Conservation (phyloP, 345 rosid genomes). For the Combretum micranthum region DNA sequence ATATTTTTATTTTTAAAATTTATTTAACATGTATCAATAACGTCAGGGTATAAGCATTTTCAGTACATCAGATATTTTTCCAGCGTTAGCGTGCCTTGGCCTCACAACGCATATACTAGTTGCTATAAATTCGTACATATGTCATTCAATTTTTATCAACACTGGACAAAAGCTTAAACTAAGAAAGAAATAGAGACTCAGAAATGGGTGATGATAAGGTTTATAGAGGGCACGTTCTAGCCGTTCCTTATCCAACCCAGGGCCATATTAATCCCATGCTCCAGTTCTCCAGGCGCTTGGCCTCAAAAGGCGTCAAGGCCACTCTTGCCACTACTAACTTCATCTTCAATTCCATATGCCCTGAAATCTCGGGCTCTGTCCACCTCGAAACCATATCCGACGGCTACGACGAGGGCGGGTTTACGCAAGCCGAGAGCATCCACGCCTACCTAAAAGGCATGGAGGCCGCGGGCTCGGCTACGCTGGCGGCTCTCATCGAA, state of each 20-base stretch:
- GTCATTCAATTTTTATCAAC: too few relatives aligned
- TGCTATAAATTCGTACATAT: too few relatives aligned
- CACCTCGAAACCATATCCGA: slow-evolving; percentile 33
- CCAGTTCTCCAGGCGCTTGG: slow-evolving; percentile 41
- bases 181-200: not conserved
- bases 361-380: slow-evolving; percentile 11
- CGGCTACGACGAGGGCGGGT: slow-evolving; percentile 29
- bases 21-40: too few relatives aligned
- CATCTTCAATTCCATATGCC: slow-evolving; percentile 20
- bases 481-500: slow-evolving; percentile 35
- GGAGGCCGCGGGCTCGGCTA: slow-evolving; percentile 33
- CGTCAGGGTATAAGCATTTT: too few relatives aligned
- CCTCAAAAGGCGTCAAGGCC: slow-evolving; percentile 28
- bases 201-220: slow-evolving; percentile 9
- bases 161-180: too few relatives aligned
- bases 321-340: slow-evolving; percentile 33
- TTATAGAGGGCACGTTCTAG: slow-evolving; percentile 19
- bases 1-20: too few relatives aligned
- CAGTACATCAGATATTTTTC: too few relatives aligned
- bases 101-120: too few relatives aligned
- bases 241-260: slow-evolving; percentile 30
- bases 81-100: too few relatives aligned
- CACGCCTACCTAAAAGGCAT: slow-evolving; percentile 28
- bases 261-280: slow-evolving; percentile 47
- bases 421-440: slow-evolving; percentile 15